phyloP scores from a whole-genome alignment of 345 rosid genomes.

The Ailanthus altissimus region DNA sequence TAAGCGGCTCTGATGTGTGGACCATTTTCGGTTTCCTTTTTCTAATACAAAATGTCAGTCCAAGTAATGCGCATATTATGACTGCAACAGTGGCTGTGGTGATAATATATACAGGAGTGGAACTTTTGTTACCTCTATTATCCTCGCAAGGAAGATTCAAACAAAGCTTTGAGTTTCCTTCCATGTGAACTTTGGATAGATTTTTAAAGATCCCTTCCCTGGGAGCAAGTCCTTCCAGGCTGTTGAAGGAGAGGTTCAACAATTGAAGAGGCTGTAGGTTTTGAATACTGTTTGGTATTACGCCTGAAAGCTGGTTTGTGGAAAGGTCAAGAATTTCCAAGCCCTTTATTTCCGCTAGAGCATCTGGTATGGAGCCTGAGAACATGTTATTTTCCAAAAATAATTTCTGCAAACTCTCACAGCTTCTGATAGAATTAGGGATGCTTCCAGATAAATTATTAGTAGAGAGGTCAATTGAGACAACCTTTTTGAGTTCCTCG shows the following conservation, averaged over 20 bases:
- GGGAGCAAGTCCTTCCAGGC: background rate
- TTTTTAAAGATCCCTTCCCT: background rate
- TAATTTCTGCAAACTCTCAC: background rate
- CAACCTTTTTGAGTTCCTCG: background rate
- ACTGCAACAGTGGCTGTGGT: no score
- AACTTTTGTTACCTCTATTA: no score
- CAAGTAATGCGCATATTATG: no score
- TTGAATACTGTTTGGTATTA: background rate
- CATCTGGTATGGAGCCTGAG: background rate
- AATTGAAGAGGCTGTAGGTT: background rate
- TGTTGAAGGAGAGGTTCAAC: background rate
- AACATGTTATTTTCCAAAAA: background rate
- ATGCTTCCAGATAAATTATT: background rate
- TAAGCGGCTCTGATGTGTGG: no score
- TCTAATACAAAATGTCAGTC: no score
- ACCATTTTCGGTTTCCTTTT: no score
- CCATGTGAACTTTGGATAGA: background rate
- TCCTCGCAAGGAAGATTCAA: no score
- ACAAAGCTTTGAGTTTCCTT: no score
- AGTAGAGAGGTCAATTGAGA: background rate
- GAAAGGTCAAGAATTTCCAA: conserved; percentile 6
- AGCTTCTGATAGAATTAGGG: background rate
- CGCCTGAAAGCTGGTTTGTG: background rate
- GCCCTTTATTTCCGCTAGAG: background rate
- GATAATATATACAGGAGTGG: no score